A percentile compares a stretch with the other conserved stretches of the same genome.
Evolutionary conservation across 1,284 basidiomycete genomes (phyloP).

Genomic region (Cryptococcus hybrid): DNA sequence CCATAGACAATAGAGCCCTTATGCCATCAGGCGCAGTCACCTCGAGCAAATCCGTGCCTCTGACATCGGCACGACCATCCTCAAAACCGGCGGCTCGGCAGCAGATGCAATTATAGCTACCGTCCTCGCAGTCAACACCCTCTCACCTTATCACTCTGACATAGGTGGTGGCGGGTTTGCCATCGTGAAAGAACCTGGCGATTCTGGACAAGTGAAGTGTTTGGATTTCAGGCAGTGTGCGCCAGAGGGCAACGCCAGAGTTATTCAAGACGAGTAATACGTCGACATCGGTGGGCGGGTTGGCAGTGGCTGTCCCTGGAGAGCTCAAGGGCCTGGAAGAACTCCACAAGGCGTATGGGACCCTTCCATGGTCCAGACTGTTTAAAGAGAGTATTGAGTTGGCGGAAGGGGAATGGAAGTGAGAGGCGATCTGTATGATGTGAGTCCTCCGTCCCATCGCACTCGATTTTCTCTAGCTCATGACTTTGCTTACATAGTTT

Average conservation of each 20-base stretch:
- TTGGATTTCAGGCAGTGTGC: slow-evolving; percentile 33
- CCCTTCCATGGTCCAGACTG: slow-evolving; percentile 23
- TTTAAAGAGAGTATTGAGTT: slow-evolving; percentile 23
- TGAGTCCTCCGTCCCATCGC: slow-evolving; percentile 3
- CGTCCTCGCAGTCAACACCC: slow-evolving; percentile 53
- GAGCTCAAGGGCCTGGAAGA: slow-evolving; percentile 27
- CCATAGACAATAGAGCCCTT: slow-evolving; percentile 15
- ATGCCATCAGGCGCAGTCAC: slow-evolving; percentile 20
- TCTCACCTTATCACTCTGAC: slow-evolving; percentile 55
- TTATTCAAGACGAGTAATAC: slow-evolving; percentile 15
- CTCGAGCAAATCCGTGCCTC: slow-evolving; percentile 23
- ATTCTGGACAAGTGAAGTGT: slow-evolving; percentile 13
- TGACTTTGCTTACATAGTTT: background rate
- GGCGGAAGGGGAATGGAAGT: slow-evolving; percentile 61
- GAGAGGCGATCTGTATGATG: slow-evolving; percentile 29
- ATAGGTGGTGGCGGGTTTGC: slow-evolving; percentile 41
- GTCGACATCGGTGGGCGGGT: slow-evolving; percentile 21
- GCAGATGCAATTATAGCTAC: slow-evolving; percentile 43
- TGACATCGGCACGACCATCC: slow-evolving; percentile 23
- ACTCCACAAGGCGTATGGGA: slow-evolving; percentile 29
- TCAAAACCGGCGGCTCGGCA: slow-evolving; percentile 30
- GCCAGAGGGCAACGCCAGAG: slow-evolving; percentile 20
- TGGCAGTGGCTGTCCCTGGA: slow-evolving; percentile 38
- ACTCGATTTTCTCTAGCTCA: no score
- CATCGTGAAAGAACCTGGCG: slow-evolving; percentile 16